Conservation (phyloP, 306 rosid species). For the Acmispon strigosus region DNA sequence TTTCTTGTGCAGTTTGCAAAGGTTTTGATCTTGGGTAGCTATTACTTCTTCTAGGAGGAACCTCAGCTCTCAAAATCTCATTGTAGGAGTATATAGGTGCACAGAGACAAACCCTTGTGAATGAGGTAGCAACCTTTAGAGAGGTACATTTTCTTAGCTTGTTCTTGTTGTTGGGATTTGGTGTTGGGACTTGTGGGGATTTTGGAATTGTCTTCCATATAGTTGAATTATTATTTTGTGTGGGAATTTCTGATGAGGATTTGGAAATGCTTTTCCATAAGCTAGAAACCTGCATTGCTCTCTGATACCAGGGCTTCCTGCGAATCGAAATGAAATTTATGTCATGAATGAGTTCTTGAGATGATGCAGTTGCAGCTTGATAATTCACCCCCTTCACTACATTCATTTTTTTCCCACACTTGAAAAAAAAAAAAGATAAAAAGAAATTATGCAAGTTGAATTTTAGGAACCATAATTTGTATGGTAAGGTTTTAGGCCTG, state of each 20-base stretch:
- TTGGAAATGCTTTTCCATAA: conserved; percentile 57
- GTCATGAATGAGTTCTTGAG: conserved; percentile 19
- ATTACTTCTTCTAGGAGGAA: conserved; percentile 82
- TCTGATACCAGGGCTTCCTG: conserved; percentile 94
- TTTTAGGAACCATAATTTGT: background rate
- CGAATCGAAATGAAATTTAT: conserved; percentile 5
- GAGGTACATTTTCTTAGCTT: conserved; percentile 80
- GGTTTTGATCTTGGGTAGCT: conserved; percentile 77
- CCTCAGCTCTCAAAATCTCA: conserved; percentile 62
- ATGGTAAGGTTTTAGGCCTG: background rate
- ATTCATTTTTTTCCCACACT: background rate
- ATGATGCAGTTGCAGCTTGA: background rate
- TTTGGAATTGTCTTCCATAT: conserved; percentile 54
- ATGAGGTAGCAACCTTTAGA: conserved; percentile 67
- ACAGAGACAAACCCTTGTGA: conserved; percentile 90
- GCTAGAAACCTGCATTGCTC: conserved; percentile 60
- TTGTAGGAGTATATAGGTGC: conserved; percentile 87
- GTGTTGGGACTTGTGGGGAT: conserved; percentile 32
- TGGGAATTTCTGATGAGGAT: conserved; percentile 34
- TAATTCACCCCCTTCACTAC: conserved; percentile 9
- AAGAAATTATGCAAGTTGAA: background rate
- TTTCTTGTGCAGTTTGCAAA: conserved; percentile 31
- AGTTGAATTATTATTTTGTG: background rate
- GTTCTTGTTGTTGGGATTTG: conserved; percentile 18
- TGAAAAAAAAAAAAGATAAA: background rate